Evolutionary conservation across 768 basidiomycete species (phyloP).

Genomic region (Peribolospora kevripleyi): DNA sequence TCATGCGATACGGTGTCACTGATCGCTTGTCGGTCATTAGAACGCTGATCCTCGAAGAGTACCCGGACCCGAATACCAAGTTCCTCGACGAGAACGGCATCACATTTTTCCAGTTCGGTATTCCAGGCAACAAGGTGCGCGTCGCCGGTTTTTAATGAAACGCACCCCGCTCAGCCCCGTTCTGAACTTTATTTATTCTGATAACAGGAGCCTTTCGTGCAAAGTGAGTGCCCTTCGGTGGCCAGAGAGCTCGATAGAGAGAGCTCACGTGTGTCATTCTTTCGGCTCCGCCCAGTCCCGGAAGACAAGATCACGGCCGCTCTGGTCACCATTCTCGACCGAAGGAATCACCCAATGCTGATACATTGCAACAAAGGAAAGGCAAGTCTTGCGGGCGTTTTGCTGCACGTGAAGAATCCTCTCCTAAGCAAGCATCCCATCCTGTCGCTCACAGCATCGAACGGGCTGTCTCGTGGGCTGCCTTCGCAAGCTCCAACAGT

Average conservation of each 20-base stretch:
- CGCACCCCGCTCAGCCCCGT: not conserved
- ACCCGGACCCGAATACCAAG: conserved; percentile 20
- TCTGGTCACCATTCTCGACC: conserved; percentile 19
- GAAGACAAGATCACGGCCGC: conserved; percentile 22
- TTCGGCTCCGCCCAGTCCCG: conserved; percentile 14
- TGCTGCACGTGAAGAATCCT: not conserved
- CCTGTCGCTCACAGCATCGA: conserved; percentile 16
- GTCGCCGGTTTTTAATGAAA: not conserved
- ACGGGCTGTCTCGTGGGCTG: conserved; percentile 24
- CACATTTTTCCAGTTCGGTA: conserved; percentile 20
- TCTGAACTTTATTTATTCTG: not conserved
- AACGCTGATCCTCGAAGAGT: conserved; percentile 21
- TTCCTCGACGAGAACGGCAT: conserved; percentile 21
- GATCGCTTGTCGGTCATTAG: conserved; percentile 1
- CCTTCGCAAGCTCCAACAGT: conserved; percentile 19
- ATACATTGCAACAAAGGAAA: conserved; percentile 27
- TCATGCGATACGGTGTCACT: not conserved
- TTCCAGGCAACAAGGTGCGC: conserved; percentile 22
- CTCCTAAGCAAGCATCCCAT: not conserved
- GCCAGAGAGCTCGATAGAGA: too few species aligned
- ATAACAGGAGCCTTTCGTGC: conserved; percentile 8
- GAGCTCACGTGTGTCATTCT: conserved; percentile 5
- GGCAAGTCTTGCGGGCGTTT: conserved; percentile 11
- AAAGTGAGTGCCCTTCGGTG: not conserved
- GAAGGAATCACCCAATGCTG: conserved; percentile 20